Evolutionary conservation across 176 grass and related monocot species (phyloP).

Genomic region (Oryza coarctata): DNA sequence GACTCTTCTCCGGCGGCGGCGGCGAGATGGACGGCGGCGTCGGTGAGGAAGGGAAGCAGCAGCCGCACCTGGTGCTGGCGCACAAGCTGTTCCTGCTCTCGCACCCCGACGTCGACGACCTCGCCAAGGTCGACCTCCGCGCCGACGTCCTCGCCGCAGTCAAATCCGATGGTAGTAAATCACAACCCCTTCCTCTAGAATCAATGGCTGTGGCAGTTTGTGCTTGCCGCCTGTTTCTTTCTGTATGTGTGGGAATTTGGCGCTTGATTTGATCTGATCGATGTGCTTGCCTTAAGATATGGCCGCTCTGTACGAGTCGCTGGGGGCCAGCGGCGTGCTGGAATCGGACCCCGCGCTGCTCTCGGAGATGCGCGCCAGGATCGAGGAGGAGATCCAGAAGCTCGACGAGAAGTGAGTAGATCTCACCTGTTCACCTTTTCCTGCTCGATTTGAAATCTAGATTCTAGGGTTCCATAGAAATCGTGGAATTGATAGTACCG

Average conservation of each 20-base stretch:
- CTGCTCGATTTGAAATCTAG: slow-evolving; percentile 6
- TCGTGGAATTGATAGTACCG: background rate
- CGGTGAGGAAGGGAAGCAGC: slow-evolving; percentile 64
- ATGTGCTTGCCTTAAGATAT: slow-evolving; percentile 53
- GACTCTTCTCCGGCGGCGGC: background rate
- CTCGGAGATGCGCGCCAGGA: slow-evolving; percentile 67
- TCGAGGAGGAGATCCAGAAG: slow-evolving; percentile 79
- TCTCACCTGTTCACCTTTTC: slow-evolving; percentile 23
- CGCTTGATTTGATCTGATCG: slow-evolving; percentile 14
- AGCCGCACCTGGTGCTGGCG: slow-evolving; percentile 73
- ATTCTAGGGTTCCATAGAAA: slow-evolving; percentile 21
- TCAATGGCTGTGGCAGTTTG: background rate
- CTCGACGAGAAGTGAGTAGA: slow-evolving; percentile 88
- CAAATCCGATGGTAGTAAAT: slow-evolving; percentile 60
- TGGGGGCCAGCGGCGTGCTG: slow-evolving; percentile 59
- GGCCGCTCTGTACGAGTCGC: slow-evolving; percentile 75
- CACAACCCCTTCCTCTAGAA: background rate
- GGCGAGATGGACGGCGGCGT: slow-evolving; percentile 44
- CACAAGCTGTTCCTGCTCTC: slow-evolving; percentile 91
- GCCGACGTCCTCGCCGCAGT: slow-evolving; percentile 76
- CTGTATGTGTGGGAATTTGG: background rate
- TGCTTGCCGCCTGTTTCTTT: background rate
- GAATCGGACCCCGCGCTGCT: slow-evolving; percentile 74
- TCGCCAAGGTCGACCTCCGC: slow-evolving; percentile 85
- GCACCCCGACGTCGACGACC: slow-evolving; percentile 77